These are phyloP conservation scores for Xylaria cubensis DNA, from an alignment of 495 filamentous ascomycete species.

Conservation along the genomic window DNA sequence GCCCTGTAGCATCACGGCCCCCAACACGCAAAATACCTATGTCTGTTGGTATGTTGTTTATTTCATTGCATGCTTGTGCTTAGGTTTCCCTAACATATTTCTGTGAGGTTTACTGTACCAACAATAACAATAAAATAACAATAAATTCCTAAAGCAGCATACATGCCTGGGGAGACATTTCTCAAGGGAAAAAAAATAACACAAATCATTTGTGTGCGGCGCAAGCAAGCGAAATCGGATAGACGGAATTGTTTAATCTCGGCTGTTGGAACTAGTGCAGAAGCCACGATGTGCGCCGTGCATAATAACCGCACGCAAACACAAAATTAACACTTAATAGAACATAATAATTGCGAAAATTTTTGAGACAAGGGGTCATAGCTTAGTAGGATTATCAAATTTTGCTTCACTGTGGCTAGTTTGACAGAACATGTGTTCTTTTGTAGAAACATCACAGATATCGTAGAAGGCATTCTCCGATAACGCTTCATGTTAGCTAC, in stretches of 20 bases:
- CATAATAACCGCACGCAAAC: background rate
- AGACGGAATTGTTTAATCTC: background rate
- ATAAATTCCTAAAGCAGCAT: background rate
- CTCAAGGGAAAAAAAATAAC: background rate
- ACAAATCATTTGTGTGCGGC: background rate
- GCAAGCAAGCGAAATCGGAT: background rate
- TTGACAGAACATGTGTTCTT: background rate
- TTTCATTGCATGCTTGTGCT: background rate
- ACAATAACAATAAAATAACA: background rate
- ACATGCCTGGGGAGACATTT: no score
- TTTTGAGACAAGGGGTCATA: no score
- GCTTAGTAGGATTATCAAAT: no score
- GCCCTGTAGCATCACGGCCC: background rate
- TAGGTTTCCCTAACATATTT: background rate
- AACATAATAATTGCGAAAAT: background rate
- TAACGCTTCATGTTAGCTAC: background rate
- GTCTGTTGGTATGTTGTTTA: background rate
- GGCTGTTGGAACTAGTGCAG: background rate
- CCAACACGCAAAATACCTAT: background rate
- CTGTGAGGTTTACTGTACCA: background rate
- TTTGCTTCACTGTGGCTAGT: background rate
- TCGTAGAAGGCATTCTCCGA: background rate
- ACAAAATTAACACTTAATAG: background rate
- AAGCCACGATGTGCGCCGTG: slow-evolving; percentile 12
- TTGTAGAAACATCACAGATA: background rate